Conservation (phyloP, 2,329 filamentous ascomycete genomes). For the Gnomoniopsis sp. region DNA sequence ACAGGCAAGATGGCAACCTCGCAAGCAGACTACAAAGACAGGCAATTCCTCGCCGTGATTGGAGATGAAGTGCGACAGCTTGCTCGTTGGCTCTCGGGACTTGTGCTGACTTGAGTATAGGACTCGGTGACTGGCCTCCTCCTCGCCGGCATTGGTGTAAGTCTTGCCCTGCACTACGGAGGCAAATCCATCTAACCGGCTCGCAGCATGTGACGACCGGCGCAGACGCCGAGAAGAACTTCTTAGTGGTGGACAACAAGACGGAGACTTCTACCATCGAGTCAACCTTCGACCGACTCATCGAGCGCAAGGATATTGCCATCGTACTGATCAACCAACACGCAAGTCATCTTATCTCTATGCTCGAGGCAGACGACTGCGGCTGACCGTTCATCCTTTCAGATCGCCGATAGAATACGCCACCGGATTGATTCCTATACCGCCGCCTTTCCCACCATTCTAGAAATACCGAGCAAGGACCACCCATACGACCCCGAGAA, state of each 20-base stretch:
- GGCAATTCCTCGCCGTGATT: slow-evolving; percentile 95
- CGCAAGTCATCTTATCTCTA: slow-evolving; percentile 48
- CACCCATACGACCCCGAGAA: slow-evolving; percentile 99
- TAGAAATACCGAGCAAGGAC: slow-evolving; percentile 98
- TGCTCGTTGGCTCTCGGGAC: background rate
- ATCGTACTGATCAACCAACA: slow-evolving; percentile 98
- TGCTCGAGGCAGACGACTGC: background rate
- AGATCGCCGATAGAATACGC: slow-evolving; percentile 94
- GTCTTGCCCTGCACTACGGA: slow-evolving; percentile 21
- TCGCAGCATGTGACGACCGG: slow-evolving; percentile 82
- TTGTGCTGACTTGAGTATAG: slow-evolving; percentile 44
- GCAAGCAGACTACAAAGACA: slow-evolving; percentile 68
- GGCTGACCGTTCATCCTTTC: slow-evolving; percentile 4
- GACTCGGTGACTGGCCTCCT: slow-evolving; percentile 94
- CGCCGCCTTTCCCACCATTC: slow-evolving; percentile 89
- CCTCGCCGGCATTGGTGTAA: slow-evolving; percentile 89
- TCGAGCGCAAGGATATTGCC: slow-evolving; percentile 90
- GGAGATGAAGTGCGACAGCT: slow-evolving; percentile 75
- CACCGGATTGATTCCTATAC: slow-evolving; percentile 87
- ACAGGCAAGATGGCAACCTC: slow-evolving; percentile 32
- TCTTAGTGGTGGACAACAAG: slow-evolving; percentile 92
- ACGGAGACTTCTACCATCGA: slow-evolving; percentile 88
- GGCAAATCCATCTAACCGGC: slow-evolving; percentile 10
- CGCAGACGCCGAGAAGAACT: slow-evolving; percentile 93
- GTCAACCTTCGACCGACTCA: slow-evolving; percentile 84